phyloP scores from a whole-genome alignment of 2,329 filamentous ascomycete genomes.

The Polytolypa hystricis region DNA sequence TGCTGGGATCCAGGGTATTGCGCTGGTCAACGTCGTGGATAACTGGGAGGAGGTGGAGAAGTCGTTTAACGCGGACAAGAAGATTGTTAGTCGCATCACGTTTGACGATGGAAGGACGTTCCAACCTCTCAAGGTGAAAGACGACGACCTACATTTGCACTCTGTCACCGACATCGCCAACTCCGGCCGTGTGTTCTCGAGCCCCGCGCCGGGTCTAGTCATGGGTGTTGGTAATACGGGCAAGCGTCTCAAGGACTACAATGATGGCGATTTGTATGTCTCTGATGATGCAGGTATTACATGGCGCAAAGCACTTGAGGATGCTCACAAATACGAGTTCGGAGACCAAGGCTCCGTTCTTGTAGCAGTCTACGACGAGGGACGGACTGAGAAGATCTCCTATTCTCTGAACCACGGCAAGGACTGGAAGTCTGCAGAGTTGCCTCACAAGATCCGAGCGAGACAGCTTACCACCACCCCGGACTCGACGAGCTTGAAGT shows the following conservation, averaged over 20 bases:
- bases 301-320: slow-evolving; percentile 63
- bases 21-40: slow-evolving; percentile 77
- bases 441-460: slow-evolving; percentile 62
- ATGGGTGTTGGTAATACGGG: slow-evolving; percentile 93
- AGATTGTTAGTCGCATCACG: slow-evolving; percentile 66
- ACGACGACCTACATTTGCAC: slow-evolving; percentile 68
- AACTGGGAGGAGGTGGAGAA: slow-evolving; percentile 68
- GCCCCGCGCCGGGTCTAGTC: slow-evolving; percentile 79
- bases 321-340: slow-evolving; percentile 91
- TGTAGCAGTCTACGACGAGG: slow-evolving; percentile 64
- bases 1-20: slow-evolving; percentile 79
- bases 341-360: slow-evolving; percentile 86
- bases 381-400: slow-evolving; percentile 47
- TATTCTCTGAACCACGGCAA: slow-evolving; percentile 89
- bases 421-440: slow-evolving; percentile 61
- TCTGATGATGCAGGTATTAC: slow-evolving; percentile 84
- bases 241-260: slow-evolving; percentile 56
- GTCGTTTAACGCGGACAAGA: slow-evolving; percentile 40
- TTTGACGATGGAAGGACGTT: slow-evolving; percentile 93
- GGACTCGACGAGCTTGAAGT: slow-evolving; percentile 87
- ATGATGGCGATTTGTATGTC: slow-evolving; percentile 69
- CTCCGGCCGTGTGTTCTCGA: slow-evolving; percentile 79
- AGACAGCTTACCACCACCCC: slow-evolving; percentile 73
- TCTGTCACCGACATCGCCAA: slow-evolving; percentile 81
- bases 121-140: slow-evolving; percentile 56